Evolutionary conservation across 169 alveolate genomes (phyloP).

Genomic region (Plasmodium relictum): DNA sequence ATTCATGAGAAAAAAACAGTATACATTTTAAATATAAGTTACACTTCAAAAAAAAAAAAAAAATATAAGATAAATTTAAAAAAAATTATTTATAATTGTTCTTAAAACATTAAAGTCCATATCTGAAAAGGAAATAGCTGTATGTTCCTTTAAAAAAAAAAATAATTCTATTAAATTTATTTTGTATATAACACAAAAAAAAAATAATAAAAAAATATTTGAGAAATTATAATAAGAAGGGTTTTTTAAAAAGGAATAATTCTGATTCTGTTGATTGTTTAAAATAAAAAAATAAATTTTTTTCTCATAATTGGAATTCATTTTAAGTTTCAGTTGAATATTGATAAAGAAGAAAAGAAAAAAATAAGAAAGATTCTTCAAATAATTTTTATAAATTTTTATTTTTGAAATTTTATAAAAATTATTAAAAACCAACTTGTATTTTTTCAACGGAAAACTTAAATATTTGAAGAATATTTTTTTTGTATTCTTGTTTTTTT

Average conservation of each 20-base stretch:
- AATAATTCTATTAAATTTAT: slow-evolving; percentile 21
- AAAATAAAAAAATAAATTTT: slow-evolving; percentile 26
- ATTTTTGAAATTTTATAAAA: slow-evolving; percentile 35
- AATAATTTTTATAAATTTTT: slow-evolving; percentile 32
- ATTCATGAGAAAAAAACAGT: too few species aligned
- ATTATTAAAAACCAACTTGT: slow-evolving; percentile 5
- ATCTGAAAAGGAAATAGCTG: slow-evolving; percentile 20
- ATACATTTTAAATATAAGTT: too few species aligned
- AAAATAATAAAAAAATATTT: slow-evolving; percentile 40
- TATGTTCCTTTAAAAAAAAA: slow-evolving; percentile 12
- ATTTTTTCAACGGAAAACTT: not conserved
- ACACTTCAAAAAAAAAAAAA: not conserved
- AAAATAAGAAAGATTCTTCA: slow-evolving; percentile 30
- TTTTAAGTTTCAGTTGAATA: slow-evolving; percentile 23
- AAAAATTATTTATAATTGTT: slow-evolving; percentile 13
- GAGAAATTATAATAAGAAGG: slow-evolving; percentile 8
- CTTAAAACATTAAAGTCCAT: slow-evolving; percentile 15
- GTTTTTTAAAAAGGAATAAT: slow-evolving; percentile 10
- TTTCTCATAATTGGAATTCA: slow-evolving; percentile 21
- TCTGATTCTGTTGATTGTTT: slow-evolving; percentile 7
- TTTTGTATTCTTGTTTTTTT: slow-evolving; percentile 42
- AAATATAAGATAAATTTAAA: slow-evolving; percentile 3
- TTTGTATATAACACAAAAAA: slow-evolving; percentile 9
- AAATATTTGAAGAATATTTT: slow-evolving; percentile 17
- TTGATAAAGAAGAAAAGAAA: slow-evolving; percentile 45